phyloP scores from a whole-genome alignment of 768 basidiomycete species.

The Butyriboletus loyo region DNA sequence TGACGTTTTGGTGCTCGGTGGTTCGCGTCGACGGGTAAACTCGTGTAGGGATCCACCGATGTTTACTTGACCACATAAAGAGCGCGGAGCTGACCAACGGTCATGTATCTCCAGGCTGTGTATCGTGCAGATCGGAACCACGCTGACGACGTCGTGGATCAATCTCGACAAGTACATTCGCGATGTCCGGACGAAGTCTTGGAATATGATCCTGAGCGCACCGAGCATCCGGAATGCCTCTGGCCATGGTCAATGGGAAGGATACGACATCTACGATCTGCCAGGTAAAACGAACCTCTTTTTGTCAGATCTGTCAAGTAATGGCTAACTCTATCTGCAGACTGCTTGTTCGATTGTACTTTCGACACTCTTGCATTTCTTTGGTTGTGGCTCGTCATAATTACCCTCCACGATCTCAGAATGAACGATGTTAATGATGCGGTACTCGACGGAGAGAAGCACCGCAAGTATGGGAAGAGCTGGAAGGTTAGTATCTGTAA shows the following conservation, averaged over 20 bases:
- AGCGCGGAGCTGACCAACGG: background rate
- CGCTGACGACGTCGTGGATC: background rate
- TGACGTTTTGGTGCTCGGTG: background rate
- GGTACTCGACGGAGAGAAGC: too few relatives aligned
- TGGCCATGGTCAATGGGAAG: background rate
- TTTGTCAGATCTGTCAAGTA: background rate
- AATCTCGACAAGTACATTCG: slow-evolving; percentile 4
- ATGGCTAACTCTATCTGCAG: too few relatives aligned
- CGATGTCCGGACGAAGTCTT: background rate
- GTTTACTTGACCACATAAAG: background rate
- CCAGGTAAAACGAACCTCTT: background rate
- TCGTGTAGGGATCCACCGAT: background rate
- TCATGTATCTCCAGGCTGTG: background rate
- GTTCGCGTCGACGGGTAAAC: background rate
- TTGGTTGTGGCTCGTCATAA: too few relatives aligned
- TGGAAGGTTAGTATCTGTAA: too few relatives aligned
- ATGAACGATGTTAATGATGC: too few relatives aligned
- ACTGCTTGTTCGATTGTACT: too few relatives aligned
- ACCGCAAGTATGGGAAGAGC: too few relatives aligned
- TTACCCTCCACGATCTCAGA: too few relatives aligned
- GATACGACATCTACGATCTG: background rate
- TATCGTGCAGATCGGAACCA: background rate
- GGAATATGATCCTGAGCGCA: slow-evolving; percentile 2
- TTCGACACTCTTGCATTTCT: too few relatives aligned
- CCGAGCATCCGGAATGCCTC: background rate